phyloP scores from a whole-genome alignment of 2,329 filamentous ascomycete species.

The Cordyceps tenuipes region DNA sequence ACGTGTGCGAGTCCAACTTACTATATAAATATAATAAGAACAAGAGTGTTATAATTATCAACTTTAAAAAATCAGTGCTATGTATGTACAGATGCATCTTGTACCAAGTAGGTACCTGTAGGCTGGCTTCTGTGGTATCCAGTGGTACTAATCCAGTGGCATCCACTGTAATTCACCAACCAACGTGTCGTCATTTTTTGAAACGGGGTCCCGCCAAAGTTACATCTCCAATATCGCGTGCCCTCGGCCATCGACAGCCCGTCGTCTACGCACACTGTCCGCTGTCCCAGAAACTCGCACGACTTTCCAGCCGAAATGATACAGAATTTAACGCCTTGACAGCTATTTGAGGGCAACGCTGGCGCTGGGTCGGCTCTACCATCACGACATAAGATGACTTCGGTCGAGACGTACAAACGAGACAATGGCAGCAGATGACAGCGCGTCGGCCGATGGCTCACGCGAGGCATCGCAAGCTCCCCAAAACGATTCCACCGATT shows the following conservation, averaged over 20 bases:
- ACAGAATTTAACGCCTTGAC: background rate
- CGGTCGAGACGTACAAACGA: background rate
- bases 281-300: background rate
- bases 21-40: too few species aligned
- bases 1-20: too few species aligned
- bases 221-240: background rate
- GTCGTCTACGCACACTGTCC: conserved; percentile 2
- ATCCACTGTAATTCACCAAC: background rate
- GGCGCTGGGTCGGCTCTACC: conserved; percentile 11
- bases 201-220: background rate
- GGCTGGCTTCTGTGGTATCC: too few species aligned
- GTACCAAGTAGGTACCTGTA: too few species aligned
- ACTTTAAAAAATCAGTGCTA: too few species aligned
- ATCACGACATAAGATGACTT: conserved; percentile 16
- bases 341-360: conserved; percentile 16
- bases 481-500: conserved; percentile 28
- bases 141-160: too few species aligned
- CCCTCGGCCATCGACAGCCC: background rate
- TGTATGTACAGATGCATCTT: too few species aligned
- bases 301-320: background rate
- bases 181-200: background rate
- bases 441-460: conserved; percentile 39
- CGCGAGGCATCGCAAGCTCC: conserved; percentile 40
- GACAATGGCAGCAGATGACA: conserved; percentile 12
- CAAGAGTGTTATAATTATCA: too few species aligned